These are phyloP conservation scores for Vanrija pseudolonga DNA, from an alignment of 1,284 basidiomycete species.

Conservation along the genomic window DNA sequence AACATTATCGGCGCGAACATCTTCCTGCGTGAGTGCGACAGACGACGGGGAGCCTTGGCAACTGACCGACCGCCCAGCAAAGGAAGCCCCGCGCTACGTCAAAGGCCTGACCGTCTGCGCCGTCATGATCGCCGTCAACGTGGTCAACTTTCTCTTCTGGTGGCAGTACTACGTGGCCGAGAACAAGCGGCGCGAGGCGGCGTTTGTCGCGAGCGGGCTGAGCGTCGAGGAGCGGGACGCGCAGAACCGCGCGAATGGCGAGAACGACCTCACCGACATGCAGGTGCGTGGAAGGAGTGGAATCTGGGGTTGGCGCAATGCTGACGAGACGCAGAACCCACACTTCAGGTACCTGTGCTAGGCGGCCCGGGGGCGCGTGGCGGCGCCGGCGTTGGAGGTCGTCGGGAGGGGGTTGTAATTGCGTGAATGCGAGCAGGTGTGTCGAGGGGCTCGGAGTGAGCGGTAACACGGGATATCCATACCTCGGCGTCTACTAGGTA, in stretches of 20 bases:
- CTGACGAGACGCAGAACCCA: constrained; percentile 7
- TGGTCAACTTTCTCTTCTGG: constrained; percentile 11
- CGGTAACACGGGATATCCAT: too few relatives aligned
- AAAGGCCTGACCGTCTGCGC: constrained; percentile 6
- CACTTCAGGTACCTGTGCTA: constrained; percentile 18
- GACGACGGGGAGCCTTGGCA: neutral
- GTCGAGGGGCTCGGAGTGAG: too few relatives aligned
- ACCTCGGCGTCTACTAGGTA: too few relatives aligned
- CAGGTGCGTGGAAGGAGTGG: constrained; percentile 9
- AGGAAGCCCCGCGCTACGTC: constrained; percentile 7
- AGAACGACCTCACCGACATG: constrained; percentile 22
- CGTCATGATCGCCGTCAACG: constrained; percentile 1
- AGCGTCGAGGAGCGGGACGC: constrained; percentile 17
- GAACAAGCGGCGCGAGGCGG: constrained; percentile 18
- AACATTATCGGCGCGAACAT: constrained; percentile 11
- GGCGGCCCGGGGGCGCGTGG: too few relatives aligned
- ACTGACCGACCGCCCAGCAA: neutral
- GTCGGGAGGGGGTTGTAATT: too few relatives aligned
- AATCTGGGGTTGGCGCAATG: too few relatives aligned
- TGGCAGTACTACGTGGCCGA: constrained; percentile 15
- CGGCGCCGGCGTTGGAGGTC: too few relatives aligned
- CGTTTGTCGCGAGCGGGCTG: constrained; percentile 15
- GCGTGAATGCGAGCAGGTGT: too few relatives aligned
- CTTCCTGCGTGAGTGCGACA: neutral
- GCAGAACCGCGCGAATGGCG: constrained; percentile 18